Conservation (phyloP, 1,139 yeast genomes). For the Diutina rugosa region DNA sequence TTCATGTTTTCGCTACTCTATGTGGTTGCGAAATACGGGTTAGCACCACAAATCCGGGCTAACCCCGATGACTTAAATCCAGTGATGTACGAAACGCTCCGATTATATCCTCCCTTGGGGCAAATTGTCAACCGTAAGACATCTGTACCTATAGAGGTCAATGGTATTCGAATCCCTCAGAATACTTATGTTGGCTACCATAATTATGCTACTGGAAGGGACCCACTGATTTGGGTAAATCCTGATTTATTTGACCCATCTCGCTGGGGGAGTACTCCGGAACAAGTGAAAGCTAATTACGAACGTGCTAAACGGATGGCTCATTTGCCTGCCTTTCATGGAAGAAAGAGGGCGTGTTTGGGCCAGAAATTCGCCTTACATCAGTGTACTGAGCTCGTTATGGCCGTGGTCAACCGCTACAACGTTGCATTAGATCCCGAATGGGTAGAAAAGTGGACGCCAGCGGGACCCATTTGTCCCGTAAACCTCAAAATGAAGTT, state of each 20-base stretch:
- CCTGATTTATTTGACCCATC: slow-evolving; percentile 6
- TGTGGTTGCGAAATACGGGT: slow-evolving; percentile 27
- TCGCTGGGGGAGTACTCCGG: slow-evolving; percentile 16
- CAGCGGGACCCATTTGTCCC: slow-evolving; percentile 1
- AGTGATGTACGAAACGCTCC: slow-evolving; percentile 36
- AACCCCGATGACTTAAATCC: slow-evolving; percentile 12
- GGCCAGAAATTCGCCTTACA: slow-evolving; percentile 46
- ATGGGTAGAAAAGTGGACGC: background rate
- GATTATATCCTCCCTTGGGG: slow-evolving; percentile 47
- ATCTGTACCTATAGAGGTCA: slow-evolving; percentile 18
- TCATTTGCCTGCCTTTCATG: slow-evolving; percentile 44
- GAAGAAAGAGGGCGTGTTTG: slow-evolving; percentile 47
- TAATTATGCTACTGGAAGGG: slow-evolving; percentile 43
- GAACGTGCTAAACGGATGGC: slow-evolving; percentile 29
- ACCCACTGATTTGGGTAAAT: slow-evolving; percentile 10
- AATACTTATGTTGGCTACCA: slow-evolving; percentile 47
- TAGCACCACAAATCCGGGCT: slow-evolving; percentile 17
- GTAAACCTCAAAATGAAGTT: slow-evolving; percentile 15
- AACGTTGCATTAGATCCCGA: background rate
- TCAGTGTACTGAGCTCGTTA: background rate
- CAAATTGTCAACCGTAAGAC: slow-evolving; percentile 36
- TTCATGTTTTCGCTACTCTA: slow-evolving; percentile 36
- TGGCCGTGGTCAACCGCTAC: background rate
- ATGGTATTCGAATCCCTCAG: slow-evolving; percentile 33
- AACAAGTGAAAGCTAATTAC: slow-evolving; percentile 25